These are phyloP conservation scores for Leishmania arabica DNA, from an alignment of 208 protist species.

Conservation along the genomic window DNA sequence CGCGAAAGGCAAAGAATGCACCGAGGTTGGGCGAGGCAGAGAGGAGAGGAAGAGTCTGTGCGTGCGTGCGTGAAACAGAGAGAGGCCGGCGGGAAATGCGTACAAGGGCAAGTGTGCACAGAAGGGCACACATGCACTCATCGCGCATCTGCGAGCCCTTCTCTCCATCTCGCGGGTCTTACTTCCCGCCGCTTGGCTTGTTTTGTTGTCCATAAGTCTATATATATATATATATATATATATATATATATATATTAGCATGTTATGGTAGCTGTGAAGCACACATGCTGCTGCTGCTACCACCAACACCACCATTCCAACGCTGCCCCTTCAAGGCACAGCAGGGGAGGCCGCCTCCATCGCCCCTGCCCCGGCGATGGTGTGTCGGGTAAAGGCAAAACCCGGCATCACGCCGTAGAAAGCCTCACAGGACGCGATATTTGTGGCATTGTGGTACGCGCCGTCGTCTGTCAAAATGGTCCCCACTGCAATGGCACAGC, in stretches of 20 bases:
- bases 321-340: background rate
- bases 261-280: background rate
- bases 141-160: background rate
- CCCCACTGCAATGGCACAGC: constrained; percentile 34
- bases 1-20: background rate
- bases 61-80: background rate
- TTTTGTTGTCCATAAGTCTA: background rate
- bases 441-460: constrained; percentile 51
- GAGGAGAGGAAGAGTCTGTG: background rate
- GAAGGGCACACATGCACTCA: background rate
- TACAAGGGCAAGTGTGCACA: background rate
- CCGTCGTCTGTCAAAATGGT: constrained; percentile 42
- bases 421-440: constrained; percentile 36
- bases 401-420: constrained; percentile 27
- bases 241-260: too few relatives aligned
- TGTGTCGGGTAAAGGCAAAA: background rate
- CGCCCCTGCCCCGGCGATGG: background rate
- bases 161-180: background rate
- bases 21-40: background rate
- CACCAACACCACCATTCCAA: background rate
- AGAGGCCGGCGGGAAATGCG: background rate
- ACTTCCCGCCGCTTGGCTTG: background rate
- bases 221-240: too few relatives aligned
- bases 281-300: background rate
- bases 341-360: background rate